Evolutionary conservation across 1,139 yeast genomes (phyloP), one percentile per base, ranked within the genome.

Genomic region (Scheffersomyces segobiensis): DNA sequence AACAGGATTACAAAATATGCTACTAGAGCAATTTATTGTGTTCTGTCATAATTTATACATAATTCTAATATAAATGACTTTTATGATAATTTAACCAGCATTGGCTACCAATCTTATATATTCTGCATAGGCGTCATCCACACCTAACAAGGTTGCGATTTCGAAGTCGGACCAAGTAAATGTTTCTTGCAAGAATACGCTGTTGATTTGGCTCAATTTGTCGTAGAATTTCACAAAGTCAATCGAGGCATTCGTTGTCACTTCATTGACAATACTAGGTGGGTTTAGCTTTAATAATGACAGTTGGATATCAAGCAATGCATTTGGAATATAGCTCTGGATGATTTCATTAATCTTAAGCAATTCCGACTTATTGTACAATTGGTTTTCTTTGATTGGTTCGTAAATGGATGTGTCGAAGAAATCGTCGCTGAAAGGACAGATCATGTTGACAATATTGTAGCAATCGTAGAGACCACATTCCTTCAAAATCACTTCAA

Each of bases 381-480:
- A 68, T 61, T 87, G 82, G 67, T 88, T 88, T 63, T 88, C 93
- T 1, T 76, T 73, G 14, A 88, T 81, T 0, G 93, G 89, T 59
- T 85, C 78, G 69, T 89, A 89, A 65, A 88, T 79, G 20, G 82
- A 72, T 3, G 80, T 79, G 50, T 84, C 87, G 62, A 84, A 84
- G 57, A 77, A 82, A 53, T 83, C 87, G 58, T 85, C 83, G 26
- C 79, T 84, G 22, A 87, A 73, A 18, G 90, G 89, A 68, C 85
- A 86, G n/a, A 89, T 87, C 89, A 89, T 87, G 64, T 87, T 87
- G 56, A 87, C 76, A 54, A 89, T 73, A 65, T 88, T 89, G 67
- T 79, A 86, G 62, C 83, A 85, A 57, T 88, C 85, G 26, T 74
- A 76, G 48, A 89, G 70, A 0, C 83, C 82, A 47, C 89, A 81